Evolutionary conservation across 352 stramenopile species (phyloP), one percentile per base, ranked within the genome.

Genomic region (Pythium oligandrum): DNA sequence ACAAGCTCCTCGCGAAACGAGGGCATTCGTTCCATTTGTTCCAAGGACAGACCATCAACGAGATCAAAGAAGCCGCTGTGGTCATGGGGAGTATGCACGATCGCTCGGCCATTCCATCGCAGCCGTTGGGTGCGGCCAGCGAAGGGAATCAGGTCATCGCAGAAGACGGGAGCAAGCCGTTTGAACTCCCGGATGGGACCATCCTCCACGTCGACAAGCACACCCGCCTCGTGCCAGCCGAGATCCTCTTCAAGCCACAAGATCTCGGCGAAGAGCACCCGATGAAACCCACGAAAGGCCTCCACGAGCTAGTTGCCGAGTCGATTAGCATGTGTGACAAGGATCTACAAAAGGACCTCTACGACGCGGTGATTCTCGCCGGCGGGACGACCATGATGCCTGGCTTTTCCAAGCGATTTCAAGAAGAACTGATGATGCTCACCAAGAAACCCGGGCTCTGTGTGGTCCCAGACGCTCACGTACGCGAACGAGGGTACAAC

Each of bases 251-350:
- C 61, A 73, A 86, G 30, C 84, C 88, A 1, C 76, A 83, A 8
- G 70, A 98, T 42, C 73, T 96, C 30, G 88, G 97, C 44, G 92
- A 98, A 50, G 97, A 98, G 66, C 96, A 97, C 59, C 83, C 89
- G 4, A 47, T 66, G 35, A 66, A 70, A 4, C 69, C 73, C 0
- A 68, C 57, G 1, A 87, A 84, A 52, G 73, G 74, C 64, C 85
- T 88, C 63, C 98, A 88, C 82, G 97, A 84, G 76, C 70, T 76
- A 38, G 77, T 72, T 3, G 71, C 68, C 11, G 72, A 90, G n/a
- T 76, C 86, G 50, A 95, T 98, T 46, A 62, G 55, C 42, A 91
- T 92, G 81, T 95, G 84, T 36, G 83, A 95, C 63, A 87, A 86
- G 59, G 83, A 93, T 61, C 67, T 92, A 6, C 83, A 92, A 61